Base-by-base conservation (phyloP, 2,329 filamentous ascomycete genomes). In the Thielaviopsis euricoi region DNA sequence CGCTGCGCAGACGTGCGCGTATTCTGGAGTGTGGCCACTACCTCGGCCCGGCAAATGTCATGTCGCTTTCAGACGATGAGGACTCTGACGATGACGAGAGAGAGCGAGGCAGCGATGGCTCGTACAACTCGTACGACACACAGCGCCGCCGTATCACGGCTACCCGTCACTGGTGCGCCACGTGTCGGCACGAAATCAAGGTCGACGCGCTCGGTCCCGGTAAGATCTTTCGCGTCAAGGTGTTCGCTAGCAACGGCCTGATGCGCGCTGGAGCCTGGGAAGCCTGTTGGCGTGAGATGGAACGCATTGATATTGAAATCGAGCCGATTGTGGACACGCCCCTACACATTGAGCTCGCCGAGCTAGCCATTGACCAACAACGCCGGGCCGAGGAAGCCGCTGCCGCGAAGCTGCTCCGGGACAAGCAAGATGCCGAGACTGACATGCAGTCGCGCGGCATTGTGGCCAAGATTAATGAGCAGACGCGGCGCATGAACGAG, bases 251-350 rank as follows among this genome's bases (percentile, higher is more conserved):
- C 56, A 98, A 97, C 69, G 93, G 93, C 0, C 73, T 97, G 53
- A 95, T 98, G 88, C 81, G 83, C 60, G 84, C 88, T 5, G 89
- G 89, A 0, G 91, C 93, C 0, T 98, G 93, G 93, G 81, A 81
- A 4, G 90, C 90, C 1, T 91, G 88, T 60, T 98, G 91, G 91
- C 86, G 82, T 64, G 91, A 97, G 70, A 98, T 98, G 93, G 93
- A 98, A 71, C 81, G 91, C n/a, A 88, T 97, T 0, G 93, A 98
- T 66, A 87, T 95, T 1, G 91, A 97, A 69, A 81, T 98, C 56
- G 81, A 87, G 64, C 86, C 93, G 3, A 79, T 84, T 65, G 77
- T 89, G 12, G 79, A 82, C 19, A 68, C 78, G 0, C 70, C 74
- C 1, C 66, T 85, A 13, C 76, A 82, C 57, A 76, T 77, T 19